Evolutionary conservation across 257 asterid species (phyloP).

Genomic region (Rhazya stricta): DNA sequence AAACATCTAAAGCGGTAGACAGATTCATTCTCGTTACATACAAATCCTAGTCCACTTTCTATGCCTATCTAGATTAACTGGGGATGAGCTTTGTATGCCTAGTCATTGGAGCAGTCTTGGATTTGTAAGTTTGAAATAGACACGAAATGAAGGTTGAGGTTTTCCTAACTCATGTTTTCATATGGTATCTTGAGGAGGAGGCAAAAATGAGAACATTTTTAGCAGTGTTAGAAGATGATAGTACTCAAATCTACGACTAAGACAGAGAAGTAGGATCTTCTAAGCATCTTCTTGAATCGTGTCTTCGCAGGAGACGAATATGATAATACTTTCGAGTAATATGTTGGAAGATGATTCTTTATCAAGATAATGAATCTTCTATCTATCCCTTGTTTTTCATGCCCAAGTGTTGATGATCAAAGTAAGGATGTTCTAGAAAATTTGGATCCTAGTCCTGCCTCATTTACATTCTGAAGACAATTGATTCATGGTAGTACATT

Average conservation of each 20-base stretch:
- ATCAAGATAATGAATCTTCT: neutral
- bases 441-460: neutral
- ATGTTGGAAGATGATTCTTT: neutral
- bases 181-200: no score
- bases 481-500: neutral
- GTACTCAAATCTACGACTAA: neutral
- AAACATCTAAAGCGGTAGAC: no score
- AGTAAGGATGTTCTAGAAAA: neutral
- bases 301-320: neutral
- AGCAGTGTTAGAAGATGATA: neutral
- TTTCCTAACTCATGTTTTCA: no score
- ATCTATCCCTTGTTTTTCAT: neutral
- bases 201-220: no score
- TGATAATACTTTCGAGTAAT: neutral
- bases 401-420: neutral
- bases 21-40: no score
- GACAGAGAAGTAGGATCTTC: neutral
- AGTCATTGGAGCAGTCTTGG: no score
- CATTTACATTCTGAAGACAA: neutral
- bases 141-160: no score
- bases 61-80: no score
- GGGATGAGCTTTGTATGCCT: no score
- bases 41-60: no score
- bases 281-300: neutral
- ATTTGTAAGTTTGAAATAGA: no score